phyloP scores from a whole-genome alignment of 2,329 filamentous ascomycete genomes.

The Diaporthe vexans region DNA sequence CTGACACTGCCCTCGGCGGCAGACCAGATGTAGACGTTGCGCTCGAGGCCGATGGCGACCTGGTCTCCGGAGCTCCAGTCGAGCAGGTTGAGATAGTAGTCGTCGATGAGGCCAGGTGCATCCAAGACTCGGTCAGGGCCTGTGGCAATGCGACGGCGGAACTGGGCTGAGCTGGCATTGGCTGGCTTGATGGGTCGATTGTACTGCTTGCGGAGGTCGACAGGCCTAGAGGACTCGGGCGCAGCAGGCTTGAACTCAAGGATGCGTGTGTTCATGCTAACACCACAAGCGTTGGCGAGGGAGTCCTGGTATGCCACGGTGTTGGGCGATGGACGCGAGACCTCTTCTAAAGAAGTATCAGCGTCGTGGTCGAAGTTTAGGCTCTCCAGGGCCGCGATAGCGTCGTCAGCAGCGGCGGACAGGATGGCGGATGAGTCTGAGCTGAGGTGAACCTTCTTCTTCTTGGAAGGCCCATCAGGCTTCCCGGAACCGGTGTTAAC shows the following conservation, averaged over 20 bases:
- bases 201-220: conserved; percentile 97
- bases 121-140: conserved; percentile 97
- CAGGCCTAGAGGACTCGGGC: conserved; percentile 98
- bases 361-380: conserved; percentile 83
- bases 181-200: conserved; percentile 92
- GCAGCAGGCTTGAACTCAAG: conserved; percentile 98
- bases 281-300: conserved; percentile 89
- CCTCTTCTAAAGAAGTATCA: conserved; percentile 63
- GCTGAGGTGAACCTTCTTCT: conserved; percentile 79
- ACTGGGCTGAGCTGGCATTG: conserved; percentile 82
- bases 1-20: conserved; percentile 92
- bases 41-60: conserved; percentile 96
- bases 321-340: conserved; percentile 86
- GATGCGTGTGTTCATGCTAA: conserved; percentile 94
- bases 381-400: conserved; percentile 82
- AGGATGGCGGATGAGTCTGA: conserved; percentile 82
- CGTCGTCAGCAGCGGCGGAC: conserved; percentile 84
- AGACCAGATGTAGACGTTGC: conserved; percentile 98
- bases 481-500: conserved; percentile 86
- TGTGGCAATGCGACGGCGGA: conserved; percentile 91
- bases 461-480: conserved; percentile 78
- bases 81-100: conserved; percentile 98
- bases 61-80: conserved; percentile 99
- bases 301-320: conserved; percentile 93
- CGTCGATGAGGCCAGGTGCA: conserved; percentile 94